Conservation (phyloP, 2,329 filamentous ascomycete genomes). For the Pezicula carpinea region DNA sequence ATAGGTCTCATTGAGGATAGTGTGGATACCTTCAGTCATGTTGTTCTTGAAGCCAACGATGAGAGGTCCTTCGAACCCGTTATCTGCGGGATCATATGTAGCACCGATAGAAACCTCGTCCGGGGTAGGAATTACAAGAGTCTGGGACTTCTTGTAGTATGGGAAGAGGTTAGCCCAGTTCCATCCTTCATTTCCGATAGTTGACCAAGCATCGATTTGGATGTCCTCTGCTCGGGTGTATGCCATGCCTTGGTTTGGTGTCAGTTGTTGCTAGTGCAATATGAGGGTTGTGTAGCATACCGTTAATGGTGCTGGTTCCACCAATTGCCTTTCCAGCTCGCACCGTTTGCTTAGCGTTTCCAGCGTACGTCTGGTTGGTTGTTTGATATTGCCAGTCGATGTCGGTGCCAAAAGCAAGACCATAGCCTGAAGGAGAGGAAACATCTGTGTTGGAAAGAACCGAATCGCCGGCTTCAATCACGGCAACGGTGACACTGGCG, state of each 20-base stretch:
- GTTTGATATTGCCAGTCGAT: constrained; percentile 38
- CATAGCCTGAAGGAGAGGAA: constrained; percentile 4
- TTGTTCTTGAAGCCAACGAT: constrained; percentile 32
- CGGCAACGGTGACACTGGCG: constrained; percentile 37
- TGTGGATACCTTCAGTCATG: constrained; percentile 31
- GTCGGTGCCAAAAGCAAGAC: constrained; percentile 24
- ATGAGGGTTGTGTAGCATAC: constrained; percentile 24
- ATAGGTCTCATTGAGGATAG: constrained; percentile 29
- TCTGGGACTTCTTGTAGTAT: constrained; percentile 23
- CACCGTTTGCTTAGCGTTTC: constrained; percentile 24
- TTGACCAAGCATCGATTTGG: constrained; percentile 34
- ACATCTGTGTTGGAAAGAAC: constrained; percentile 28
- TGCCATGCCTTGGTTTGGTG: constrained; percentile 27
- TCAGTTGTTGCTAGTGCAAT: not conserved
- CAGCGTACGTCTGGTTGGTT: constrained; percentile 32
- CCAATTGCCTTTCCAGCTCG: constrained; percentile 37
- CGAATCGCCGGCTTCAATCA: constrained; percentile 28
- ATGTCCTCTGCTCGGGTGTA: constrained; percentile 31
- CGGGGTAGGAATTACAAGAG: constrained; percentile 22
- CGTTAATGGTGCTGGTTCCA: constrained; percentile 38
- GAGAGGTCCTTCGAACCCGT: constrained; percentile 33
- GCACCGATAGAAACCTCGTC: constrained; percentile 33
- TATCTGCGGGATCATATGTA: constrained; percentile 28
- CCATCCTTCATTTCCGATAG: constrained; percentile 32
- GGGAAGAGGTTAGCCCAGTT: constrained; percentile 27